Evolutionary conservation across 805 yeast genomes (phyloP), one percentile per base, ranked within the genome.

Genomic region (Teunomyces cretensis): DNA sequence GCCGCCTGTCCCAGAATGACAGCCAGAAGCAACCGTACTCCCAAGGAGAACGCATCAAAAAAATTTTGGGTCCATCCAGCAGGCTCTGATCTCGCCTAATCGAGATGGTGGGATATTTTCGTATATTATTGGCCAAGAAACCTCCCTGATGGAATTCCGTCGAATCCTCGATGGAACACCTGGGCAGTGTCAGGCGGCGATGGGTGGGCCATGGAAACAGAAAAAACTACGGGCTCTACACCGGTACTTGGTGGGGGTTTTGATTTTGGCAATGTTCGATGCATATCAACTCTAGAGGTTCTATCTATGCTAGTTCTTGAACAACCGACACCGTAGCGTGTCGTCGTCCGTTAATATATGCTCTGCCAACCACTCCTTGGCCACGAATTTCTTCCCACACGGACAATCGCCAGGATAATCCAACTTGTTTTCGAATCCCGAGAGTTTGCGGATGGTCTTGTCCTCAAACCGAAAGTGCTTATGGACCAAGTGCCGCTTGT

Each of bases 321-420:
- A 46, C 38, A 35, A 35, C 19, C 15, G 31, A 38, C 50, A 47
- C 27, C 45, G 24, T 28, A 24, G 33, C 9, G 42, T 28, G 11
- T 16, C 32, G 30, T 44, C 49, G 7, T 35, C 51, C 13, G 70
- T 60, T 46, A 76, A 57, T 8, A 82, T 73, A 56, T 83, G 88
- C 11, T 60, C 51, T n/a, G 75, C 77, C 15, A 83, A 62, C 88
- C 88, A 83, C 12, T 70, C 76, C 22, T 65, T 64, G 5, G 82
- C 87, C 12, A 64, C 55, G 53, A 70, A 74, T 35, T 74, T 55
- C 14, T 55, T 58, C 0, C 83, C 83, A 57, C 88, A 83, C 1
- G 72, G 71, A 17, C 76, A 72, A 15, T 55, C 46, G 2, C 76
- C 76, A 17, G 53, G 36, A 22, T 67, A 53, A 5, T 72, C 71